Evolutionary conservation across 352 stramenopile species (phyloP).

Genomic region (Saprolegnia parasitica): DNA sequence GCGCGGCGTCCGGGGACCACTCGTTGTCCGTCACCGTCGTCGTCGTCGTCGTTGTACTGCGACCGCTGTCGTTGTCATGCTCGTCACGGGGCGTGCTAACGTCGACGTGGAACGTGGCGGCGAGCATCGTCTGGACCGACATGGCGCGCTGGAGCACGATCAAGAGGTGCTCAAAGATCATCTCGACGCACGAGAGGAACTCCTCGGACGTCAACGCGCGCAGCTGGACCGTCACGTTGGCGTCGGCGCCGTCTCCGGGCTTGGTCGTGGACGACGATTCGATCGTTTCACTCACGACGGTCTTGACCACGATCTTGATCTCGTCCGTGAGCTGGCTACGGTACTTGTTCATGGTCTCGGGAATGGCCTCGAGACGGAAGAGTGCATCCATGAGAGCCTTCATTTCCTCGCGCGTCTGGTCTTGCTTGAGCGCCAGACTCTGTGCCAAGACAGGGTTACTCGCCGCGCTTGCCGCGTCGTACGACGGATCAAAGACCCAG

Average conservation of each 20-base stretch:
- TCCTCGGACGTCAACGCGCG: constrained; percentile 74
- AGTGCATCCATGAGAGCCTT: constrained; percentile 61
- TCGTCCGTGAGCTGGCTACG: constrained; percentile 79
- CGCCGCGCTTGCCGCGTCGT: not conserved
- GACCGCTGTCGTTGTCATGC: constrained; percentile 28
- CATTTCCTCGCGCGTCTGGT: constrained; percentile 43
- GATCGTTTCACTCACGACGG: constrained; percentile 85
- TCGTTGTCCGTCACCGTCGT: constrained; percentile 29
- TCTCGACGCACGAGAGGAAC: constrained; percentile 82
- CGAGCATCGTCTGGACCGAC: constrained; percentile 66
- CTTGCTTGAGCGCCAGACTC: constrained; percentile 30
- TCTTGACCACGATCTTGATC: constrained; percentile 84
- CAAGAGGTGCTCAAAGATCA: constrained; percentile 86
- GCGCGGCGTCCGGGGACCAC: constrained; percentile 34
- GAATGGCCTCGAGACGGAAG: constrained; percentile 66
- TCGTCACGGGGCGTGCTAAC: not conserved
- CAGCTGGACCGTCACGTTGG: constrained; percentile 80
- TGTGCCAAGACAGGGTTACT: constrained; percentile 28
- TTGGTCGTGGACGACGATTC: constrained; percentile 42
- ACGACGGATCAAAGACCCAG: constrained; percentile 61
- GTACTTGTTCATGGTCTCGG: constrained; percentile 69
- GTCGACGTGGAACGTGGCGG: constrained; percentile 42
- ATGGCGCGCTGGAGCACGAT: constrained; percentile 76
- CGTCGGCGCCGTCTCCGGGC: constrained; percentile 34
- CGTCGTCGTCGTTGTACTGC: constrained; percentile 14